Conservation (phyloP, 176 grass and related monocot genomes). For the Pharus latifolius region DNA sequence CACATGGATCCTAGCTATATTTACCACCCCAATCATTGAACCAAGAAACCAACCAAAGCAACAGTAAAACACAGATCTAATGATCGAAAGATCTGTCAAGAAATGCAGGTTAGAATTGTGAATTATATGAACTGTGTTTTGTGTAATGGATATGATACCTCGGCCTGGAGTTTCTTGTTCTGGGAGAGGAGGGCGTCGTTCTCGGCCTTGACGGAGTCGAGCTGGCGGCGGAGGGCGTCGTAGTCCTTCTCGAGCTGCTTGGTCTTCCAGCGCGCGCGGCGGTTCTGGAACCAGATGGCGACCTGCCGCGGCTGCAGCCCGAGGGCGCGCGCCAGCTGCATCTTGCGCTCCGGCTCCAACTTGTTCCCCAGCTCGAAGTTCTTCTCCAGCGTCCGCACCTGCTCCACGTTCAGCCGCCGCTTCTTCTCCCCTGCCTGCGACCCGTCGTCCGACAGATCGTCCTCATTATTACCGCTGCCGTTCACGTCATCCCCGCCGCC, state of each 20-base stretch:
- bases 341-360: conserved; percentile 82
- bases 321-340: conserved; percentile 66
- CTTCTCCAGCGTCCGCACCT: conserved; percentile 93
- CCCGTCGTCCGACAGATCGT: conserved; percentile 83
- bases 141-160: conserved; percentile 18
- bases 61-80: conserved; percentile 18
- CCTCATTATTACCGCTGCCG: conserved; percentile 30
- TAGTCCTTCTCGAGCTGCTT: conserved; percentile 95
- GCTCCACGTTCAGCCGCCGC: conserved; percentile 86
- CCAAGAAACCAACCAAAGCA: neutral
- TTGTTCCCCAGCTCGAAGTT: conserved; percentile 94
- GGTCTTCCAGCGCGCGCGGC: conserved; percentile 84
- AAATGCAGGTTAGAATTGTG: too few relatives aligned
- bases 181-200: conserved; percentile 71
- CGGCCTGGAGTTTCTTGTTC: conserved; percentile 86
- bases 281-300: conserved; percentile 95
- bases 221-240: conserved; percentile 65
- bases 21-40: conserved; percentile 53
- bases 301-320: conserved; percentile 81
- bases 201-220: conserved; percentile 70
- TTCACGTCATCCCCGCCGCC: conserved; percentile 26
- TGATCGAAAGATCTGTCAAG: too few relatives aligned
- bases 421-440: conserved; percentile 91
- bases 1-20: conserved; percentile 31
- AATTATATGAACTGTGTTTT: neutral